Base-by-base conservation (phyloP, 306 rosid genomes). In the Ziziphus jujuba region DNA sequence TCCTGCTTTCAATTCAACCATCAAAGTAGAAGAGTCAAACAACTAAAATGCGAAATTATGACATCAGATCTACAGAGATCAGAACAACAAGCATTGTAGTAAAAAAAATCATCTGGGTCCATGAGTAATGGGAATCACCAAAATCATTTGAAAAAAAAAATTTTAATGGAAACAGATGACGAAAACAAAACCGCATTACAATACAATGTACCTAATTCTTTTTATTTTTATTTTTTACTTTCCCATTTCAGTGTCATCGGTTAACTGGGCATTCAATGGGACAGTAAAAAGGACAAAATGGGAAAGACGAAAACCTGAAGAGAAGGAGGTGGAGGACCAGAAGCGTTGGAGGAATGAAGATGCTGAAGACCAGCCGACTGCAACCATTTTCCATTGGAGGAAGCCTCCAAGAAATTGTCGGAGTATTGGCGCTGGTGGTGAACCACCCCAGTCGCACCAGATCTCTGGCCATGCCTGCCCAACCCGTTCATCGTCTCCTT, bases 301-400 rank as follows among this genome's bases (percentile, higher is more conserved):
- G n/a, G n/a, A 34, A 9, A 74, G 59, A 58, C 22, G 25, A 56
- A 19, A 57, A 89, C 99, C 99, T 90, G 99, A 51, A 82, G 79
- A 40, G 45, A 40, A 0, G 91, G 77, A 60, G 79, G 69, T 79
- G 19, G 76, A 63, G 89, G 79, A 58, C 80, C 76, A 34, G 84
- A 75, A 61, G 88, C 66, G 73, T 80, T 84, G 60, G 95, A 71
- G 53, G 91, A 66, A 62, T 88, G 93, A 5, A 95, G 91, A 59
- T 87, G 93, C 66, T 95, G 97, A 63, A 95, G 96, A 34, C 99
- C 99, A 56, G 99, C 88, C 2, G 99, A 86, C 71, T 95, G 99
- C 44, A 95, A 95, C 99, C 99, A 95, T 49, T 95, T 63, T 56
- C 89, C 85, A 65, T 72, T 81, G 40, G 89, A 77, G 23, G 82